Evolutionary conservation across 805 yeast genomes (phyloP), one percentile per base, ranked within the genome.

Genomic region (Yamadazyma takamatsuzukensis): DNA sequence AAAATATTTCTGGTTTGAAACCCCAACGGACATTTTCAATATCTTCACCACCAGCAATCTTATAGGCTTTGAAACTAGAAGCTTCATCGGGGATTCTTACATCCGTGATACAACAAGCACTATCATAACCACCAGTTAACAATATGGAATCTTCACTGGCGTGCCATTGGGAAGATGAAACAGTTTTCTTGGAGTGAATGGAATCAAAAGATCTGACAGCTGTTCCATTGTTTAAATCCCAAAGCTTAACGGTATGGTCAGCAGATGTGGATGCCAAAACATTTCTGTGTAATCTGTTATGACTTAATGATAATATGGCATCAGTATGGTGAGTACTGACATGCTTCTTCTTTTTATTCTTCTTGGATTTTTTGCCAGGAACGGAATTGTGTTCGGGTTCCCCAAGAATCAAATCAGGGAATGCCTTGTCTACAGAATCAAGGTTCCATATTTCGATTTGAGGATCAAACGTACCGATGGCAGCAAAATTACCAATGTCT

Each of bases 391-490:
- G 51, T 27, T 69, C 70, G 8, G 78, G 78, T 53, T 84, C 95
- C 32, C 98, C 97, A 39, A 93, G 69, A 41, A 93, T 87, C 45
- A 83, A 73, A 53, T 89, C 96, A 10, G 98, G 98, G 72, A 85
- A 90, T 17, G 95, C 90, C 51, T 87, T 87, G 47, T 93, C 97
- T 21, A 90, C 69, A 43, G 82, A 79, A 56, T 93, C 98, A 50
- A 93, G 68, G 59, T 93, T 88, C 97, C 97, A 93, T 40, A 93
- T 74, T 63, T 93, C 98, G 59, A 93, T 90, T 53, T 84, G 94
- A 25, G 98, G 98, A 48, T 90, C 97, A 56, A 93, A 90, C 2
- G 97, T 85, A 54, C 97, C 97, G 44, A 93, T 70, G 10, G 98
- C 98, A 2, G 95, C 97, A 60, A 86, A 88, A 60, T 88, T 93